phyloP scores from a whole-genome alignment of 1,139 yeast species.

The Sugiyamaella xylanicola region DNA sequence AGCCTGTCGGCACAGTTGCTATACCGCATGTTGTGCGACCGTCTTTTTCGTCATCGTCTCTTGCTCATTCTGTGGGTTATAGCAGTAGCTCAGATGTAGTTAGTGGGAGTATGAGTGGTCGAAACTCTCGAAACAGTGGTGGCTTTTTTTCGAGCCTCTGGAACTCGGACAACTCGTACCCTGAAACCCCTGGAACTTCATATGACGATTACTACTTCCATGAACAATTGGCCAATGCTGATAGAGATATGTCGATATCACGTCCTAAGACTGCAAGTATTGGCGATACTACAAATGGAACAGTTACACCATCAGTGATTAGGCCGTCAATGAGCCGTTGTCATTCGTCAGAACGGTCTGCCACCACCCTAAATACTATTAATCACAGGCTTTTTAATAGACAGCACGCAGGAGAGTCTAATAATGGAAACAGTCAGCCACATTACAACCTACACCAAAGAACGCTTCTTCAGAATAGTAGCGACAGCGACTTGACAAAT shows the following conservation, averaged over 20 bases:
- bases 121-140: constrained; percentile 16
- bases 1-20: constrained; percentile 28
- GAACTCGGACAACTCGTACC: constrained; percentile 4
- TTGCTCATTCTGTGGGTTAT: constrained; percentile 27
- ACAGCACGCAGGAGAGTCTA: constrained; percentile 4
- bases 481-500: constrained; percentile 18
- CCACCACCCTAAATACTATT: constrained; percentile 25
- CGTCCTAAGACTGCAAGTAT: constrained; percentile 8
- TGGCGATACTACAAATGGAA: background rate
- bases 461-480: constrained; percentile 1
- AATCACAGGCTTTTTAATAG: background rate
- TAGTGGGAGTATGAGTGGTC: constrained; percentile 2
- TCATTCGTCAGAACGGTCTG: constrained; percentile 28
- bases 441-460: background rate
- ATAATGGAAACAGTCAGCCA: background rate
- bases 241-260: constrained; percentile 10
- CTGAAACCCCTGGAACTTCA: constrained; percentile 22
- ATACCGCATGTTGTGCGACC: constrained; percentile 37
- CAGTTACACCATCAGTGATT: background rate
- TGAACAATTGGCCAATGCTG: constrained; percentile 14
- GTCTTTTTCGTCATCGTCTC: constrained; percentile 31
- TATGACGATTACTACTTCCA: constrained; percentile 24
- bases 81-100: background rate
- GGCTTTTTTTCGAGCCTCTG: constrained; percentile 21
- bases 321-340: constrained; percentile 26